phyloP scores from a whole-genome alignment of 2,329 filamentous ascomycete species.

The Talaromyces sp. region DNA sequence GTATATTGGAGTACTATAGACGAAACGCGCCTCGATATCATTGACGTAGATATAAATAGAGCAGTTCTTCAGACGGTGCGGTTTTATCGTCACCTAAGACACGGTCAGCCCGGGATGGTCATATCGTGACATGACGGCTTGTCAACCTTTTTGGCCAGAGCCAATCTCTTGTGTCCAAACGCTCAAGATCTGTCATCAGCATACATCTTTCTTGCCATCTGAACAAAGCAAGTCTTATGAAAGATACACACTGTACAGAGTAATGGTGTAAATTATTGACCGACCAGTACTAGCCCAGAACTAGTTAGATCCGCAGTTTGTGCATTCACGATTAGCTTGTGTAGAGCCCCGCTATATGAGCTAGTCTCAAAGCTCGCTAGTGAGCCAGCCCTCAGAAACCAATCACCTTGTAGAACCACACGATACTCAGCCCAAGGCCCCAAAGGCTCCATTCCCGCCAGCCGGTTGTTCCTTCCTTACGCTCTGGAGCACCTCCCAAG shows the following conservation, averaged over 20 bases:
- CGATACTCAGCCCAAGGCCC: slow-evolving; percentile 7
- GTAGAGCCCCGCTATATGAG: not conserved
- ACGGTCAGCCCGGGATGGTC: not conserved
- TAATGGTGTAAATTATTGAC: not conserved
- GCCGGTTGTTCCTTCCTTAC: slow-evolving; percentile 11
- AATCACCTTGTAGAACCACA: not conserved
- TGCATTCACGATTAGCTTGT: not conserved
- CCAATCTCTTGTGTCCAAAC: not conserved
- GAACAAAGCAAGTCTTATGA: not conserved
- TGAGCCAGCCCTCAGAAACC: not conserved
- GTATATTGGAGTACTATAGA: not conserved
- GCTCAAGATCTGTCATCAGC: not conserved
- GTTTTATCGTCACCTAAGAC: not conserved
- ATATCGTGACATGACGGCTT: not conserved
- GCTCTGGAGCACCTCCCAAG: not conserved
- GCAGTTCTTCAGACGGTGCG: not conserved
- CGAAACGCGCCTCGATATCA: not conserved
- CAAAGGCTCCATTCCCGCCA: slow-evolving; percentile 9
- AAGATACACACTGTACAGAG: not conserved
- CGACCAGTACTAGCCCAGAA: not conserved
- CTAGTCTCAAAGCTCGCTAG: not conserved
- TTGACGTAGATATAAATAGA: not conserved
- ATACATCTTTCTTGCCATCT: not conserved
- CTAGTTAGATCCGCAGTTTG: not conserved
- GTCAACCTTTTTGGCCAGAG: not conserved